Conservation (phyloP, 2,329 filamentous ascomycete species). For the Nemania abortiva region DNA sequence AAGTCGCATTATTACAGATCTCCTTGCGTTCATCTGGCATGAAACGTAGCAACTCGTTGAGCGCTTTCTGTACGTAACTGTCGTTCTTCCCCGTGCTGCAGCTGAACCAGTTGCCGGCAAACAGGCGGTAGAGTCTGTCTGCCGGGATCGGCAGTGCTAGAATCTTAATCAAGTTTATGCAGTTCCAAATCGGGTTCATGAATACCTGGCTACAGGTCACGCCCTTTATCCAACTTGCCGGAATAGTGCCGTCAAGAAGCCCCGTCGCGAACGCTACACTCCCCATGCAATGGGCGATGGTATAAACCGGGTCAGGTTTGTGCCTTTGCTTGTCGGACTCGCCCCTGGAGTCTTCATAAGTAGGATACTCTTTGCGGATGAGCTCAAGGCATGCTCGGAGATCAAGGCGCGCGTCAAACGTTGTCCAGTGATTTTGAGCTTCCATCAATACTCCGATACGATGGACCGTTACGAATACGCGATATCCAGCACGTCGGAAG, state of each 20-base stretch:
- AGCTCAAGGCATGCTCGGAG: slow-evolving; percentile 66
- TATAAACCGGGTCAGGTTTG: slow-evolving; percentile 59
- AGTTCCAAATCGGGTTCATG: slow-evolving; percentile 70
- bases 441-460: slow-evolving; percentile 67
- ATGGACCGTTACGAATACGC: slow-evolving; percentile 68
- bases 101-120: slow-evolving; percentile 67
- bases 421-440: slow-evolving; percentile 67
- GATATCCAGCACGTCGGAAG: slow-evolving; percentile 70
- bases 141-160: slow-evolving; percentile 60
- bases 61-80: slow-evolving; percentile 60
- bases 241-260: slow-evolving; percentile 72
- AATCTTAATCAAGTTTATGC: slow-evolving; percentile 68
- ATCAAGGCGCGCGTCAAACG: slow-evolving; percentile 70
- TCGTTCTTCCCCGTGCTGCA: slow-evolving; percentile 63
- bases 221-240: slow-evolving; percentile 67
- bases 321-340: background rate
- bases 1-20: slow-evolving; percentile 71
- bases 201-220: slow-evolving; percentile 72
- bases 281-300: slow-evolving; percentile 73
- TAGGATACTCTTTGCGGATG: slow-evolving; percentile 59
- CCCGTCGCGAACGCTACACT: slow-evolving; percentile 69
- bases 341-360: background rate
- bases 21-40: slow-evolving; percentile 67
- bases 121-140: slow-evolving; percentile 61
- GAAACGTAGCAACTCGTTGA: slow-evolving; percentile 70